Evolutionary conservation across 2,329 filamentous ascomycete genomes (phyloP).

Genomic region (Clarireedia paspali): DNA sequence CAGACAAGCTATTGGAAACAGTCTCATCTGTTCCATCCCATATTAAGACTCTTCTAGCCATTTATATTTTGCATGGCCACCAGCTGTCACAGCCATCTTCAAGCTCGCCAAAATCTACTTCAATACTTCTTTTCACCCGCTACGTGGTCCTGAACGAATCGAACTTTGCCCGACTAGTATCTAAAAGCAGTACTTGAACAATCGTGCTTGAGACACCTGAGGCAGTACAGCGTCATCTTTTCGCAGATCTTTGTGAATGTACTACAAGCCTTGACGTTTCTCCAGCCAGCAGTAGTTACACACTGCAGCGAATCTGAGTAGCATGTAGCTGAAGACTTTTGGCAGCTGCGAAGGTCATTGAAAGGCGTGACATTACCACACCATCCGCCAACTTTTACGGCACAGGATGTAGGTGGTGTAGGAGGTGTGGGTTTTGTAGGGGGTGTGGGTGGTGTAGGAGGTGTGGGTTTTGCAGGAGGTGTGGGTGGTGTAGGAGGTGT

Average conservation of each 20-base stretch:
- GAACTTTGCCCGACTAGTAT: not conserved
- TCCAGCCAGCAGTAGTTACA: not conserved
- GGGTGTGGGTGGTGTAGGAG: not conserved
- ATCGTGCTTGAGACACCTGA: not conserved
- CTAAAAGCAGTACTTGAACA: constrained; percentile 1
- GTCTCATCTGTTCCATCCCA: not conserved
- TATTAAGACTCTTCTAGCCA: not conserved
- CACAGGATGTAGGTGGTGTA: not conserved
- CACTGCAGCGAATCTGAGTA: constrained; percentile 2
- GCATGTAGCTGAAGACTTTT: constrained; percentile 4
- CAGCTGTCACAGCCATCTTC: not conserved
- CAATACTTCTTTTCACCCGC: no score
- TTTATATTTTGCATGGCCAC: not conserved
- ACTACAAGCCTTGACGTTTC: not conserved
- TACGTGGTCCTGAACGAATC: not conserved
- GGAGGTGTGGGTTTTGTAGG: not conserved
- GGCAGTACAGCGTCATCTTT: constrained; percentile 3
- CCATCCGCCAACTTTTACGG: not conserved
- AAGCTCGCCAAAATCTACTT: not conserved
- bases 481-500: not conserved
- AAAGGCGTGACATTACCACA: constrained; percentile 5
- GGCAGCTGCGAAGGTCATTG: not conserved
- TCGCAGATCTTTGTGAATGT: constrained; percentile 1
- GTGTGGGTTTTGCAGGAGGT: not conserved
- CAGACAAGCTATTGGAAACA: not conserved